A percentile compares a stretch with the other conserved stretches of the same genome.
Conservation (phyloP, 140 eudicot species). For the Anethum foeniculum region DNA sequence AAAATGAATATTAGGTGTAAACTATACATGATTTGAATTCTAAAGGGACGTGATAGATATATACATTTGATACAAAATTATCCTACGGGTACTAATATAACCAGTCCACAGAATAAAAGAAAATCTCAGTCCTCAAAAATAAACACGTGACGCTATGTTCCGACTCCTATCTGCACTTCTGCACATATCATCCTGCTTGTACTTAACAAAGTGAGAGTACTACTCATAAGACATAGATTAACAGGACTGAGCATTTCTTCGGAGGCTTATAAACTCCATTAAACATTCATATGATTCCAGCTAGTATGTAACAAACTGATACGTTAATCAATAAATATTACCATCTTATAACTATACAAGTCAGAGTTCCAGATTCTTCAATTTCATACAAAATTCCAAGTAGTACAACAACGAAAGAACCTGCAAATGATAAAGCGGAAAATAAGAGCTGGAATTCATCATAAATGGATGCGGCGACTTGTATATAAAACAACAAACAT, state of each 20-base stretch:
- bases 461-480: background rate
- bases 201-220: background rate
- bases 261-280: background rate
- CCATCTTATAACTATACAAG: background rate
- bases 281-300: background rate
- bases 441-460: background rate
- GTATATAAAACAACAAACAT: background rate
- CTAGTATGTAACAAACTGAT: background rate
- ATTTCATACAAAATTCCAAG: background rate
- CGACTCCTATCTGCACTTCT: background rate
- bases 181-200: background rate
- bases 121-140: background rate
- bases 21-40: background rate
- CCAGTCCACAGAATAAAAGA: background rate
- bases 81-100: background rate
- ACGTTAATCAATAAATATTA: background rate
- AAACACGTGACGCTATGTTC: background rate
- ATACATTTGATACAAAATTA: background rate
- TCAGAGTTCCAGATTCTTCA: constrained; percentile 1
- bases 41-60: background rate
- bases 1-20: background rate
- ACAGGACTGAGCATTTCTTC: background rate
- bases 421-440: background rate
- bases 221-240: background rate
- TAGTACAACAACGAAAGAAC: background rate